A percentile compares a stretch with the other conserved stretches of the same genome.
phyloP scores from a whole-genome alignment of 1,284 basidiomycete genomes.

The Fomitopsis pinicola region DNA sequence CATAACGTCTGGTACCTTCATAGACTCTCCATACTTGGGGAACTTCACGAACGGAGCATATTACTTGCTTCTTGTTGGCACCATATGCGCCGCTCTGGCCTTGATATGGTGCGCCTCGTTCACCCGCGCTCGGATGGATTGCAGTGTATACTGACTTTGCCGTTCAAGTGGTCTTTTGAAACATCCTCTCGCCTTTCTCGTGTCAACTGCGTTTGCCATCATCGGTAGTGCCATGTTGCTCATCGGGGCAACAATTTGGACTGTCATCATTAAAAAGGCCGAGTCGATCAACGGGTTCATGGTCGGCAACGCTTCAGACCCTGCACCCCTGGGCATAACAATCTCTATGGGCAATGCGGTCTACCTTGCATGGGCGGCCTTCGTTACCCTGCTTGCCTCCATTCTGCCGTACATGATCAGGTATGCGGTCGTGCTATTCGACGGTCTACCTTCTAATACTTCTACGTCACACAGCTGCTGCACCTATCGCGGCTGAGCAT shows the following conservation, averaged over 20 bases:
- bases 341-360: constrained; percentile 60
- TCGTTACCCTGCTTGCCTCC: constrained; percentile 58
- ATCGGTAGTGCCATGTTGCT: constrained; percentile 59
- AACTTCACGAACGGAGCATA: constrained; percentile 65
- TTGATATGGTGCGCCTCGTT: constrained; percentile 55
- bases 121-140: constrained; percentile 32
- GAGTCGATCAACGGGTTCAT: constrained; percentile 52
- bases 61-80: constrained; percentile 70
- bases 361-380: constrained; percentile 67
- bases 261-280: constrained; percentile 63
- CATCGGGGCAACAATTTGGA: constrained; percentile 73
- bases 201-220: constrained; percentile 60
- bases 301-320: constrained; percentile 33
- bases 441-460: background rate
- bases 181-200: constrained; percentile 60
- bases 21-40: constrained; percentile 58
- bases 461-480: constrained; percentile 43
- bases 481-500: constrained; percentile 59
- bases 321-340: constrained; percentile 52
- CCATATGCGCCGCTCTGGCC: constrained; percentile 60
- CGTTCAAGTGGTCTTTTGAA: constrained; percentile 58
- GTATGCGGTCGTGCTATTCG: constrained; percentile 16
- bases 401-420: constrained; percentile 72
- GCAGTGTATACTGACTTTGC: background rate
- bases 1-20: constrained; percentile 50